Base-by-base conservation (phyloP, 495 filamentous ascomycete species). In the Trichoderma virens region DNA sequence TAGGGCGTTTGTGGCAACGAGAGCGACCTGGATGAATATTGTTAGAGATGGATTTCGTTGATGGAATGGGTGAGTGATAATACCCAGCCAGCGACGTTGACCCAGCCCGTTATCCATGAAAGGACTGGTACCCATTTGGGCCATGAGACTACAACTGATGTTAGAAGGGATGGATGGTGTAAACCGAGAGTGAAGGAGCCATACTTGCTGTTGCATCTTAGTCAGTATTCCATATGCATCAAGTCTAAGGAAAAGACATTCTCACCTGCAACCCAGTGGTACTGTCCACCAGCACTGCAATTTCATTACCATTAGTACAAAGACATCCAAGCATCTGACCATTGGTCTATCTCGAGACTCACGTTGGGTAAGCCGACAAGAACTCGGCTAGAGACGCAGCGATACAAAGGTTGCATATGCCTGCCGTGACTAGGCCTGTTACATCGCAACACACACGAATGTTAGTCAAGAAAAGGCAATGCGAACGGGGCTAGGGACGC, bases 21-120 rank as follows among this genome's bases (percentile, higher is more conserved):
- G 32, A 2, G 38, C 38, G 18, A 63, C 28, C 43, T 45, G 23
- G 18, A 32, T 18, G 23, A 20, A 18, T 6, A 45, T 8, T 39
- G n/a, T 20, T 9, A 45, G 61, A n/a, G 61, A 25, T 47, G 18
- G 18, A 31, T 39, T 3, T 3, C 11, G 20, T 18, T 31, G n/a
- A 28, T 23, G 38, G 1, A 30, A 18, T 31, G 38, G 23, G 6
- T 3, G 38, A 31, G 32, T 6, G 11, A 11, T 18, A 14, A 28
- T 68, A 90, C 87, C 88, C 88, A 91, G 20, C 87, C 89, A 34
- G 84, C 83, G 32, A 87, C 83, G 70, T 89, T 90, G 64, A 90
- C 85, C 88, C 88, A 92, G 11, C 89, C 89, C 0, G 86, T 89
- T 34, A 86, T 83, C 83, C 85, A 92, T 13, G 82, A 86, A 6